Conservation (phyloP, 2,329 filamentous ascomycete species). For the Arthrobotrys iridis region DNA sequence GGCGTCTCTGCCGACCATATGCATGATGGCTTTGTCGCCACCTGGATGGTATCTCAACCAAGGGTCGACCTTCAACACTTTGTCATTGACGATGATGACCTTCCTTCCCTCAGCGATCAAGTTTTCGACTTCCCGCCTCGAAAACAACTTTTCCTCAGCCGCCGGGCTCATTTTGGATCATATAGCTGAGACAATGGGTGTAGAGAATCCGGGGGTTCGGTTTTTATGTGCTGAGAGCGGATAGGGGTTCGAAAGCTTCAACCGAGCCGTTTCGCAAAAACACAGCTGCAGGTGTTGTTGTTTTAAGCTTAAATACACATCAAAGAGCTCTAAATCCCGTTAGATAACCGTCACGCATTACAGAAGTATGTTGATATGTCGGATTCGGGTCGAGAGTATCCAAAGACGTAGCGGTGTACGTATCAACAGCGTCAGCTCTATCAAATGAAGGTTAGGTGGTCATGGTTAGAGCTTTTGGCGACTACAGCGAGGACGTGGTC, state of each 20-base stretch:
- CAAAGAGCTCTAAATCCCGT: not conserved
- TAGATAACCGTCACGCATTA: not conserved
- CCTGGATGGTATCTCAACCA: slow-evolving; percentile 93
- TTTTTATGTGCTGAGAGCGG: not conserved
- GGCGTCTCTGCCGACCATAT: slow-evolving; percentile 93
- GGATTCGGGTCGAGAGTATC: not conserved
- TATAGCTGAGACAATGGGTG: slow-evolving; percentile 50
- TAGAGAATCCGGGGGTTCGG: slow-evolving; percentile 23
- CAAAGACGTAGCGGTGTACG: slow-evolving; percentile 10
- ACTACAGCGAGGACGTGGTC: slow-evolving; percentile 45
- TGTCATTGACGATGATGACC: slow-evolving; percentile 81
- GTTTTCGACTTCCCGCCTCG: slow-evolving; percentile 76
- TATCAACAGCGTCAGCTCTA: slow-evolving; percentile 37
- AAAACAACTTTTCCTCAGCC: slow-evolving; percentile 66
- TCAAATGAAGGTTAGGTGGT: slow-evolving; percentile 38
- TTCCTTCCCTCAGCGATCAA: slow-evolving; percentile 83
- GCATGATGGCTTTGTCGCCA: slow-evolving; percentile 86
- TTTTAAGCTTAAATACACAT: slow-evolving; percentile 45
- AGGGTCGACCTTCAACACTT: slow-evolving; percentile 85
- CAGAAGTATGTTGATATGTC: not conserved
- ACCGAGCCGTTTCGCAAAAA: slow-evolving; percentile 24
- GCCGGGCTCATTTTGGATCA: slow-evolving; percentile 54
- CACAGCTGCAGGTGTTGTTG: slow-evolving; percentile 21
- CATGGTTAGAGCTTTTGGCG: slow-evolving; percentile 19
- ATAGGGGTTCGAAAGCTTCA: not conserved